Evolutionary conservation across 176 grass and related monocot genomes (phyloP).

Genomic region (Paspalum vaginatum): DNA sequence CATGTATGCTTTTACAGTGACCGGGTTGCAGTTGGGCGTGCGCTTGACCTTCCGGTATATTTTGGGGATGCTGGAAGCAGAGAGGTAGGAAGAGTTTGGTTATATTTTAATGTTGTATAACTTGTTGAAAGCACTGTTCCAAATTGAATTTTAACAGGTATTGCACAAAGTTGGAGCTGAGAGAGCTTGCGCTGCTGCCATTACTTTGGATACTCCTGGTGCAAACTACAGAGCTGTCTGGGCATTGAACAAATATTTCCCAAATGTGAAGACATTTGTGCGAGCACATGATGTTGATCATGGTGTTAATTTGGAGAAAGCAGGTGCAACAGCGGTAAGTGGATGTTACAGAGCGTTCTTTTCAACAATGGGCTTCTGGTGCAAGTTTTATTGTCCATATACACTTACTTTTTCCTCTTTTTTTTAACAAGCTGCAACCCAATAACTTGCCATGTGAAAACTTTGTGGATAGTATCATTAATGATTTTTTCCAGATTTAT

Average conservation of each 20-base stretch:
- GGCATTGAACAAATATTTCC: slow-evolving; percentile 97
- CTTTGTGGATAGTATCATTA: neutral
- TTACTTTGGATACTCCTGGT: slow-evolving; percentile 98
- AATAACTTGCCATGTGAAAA: slow-evolving; percentile 27
- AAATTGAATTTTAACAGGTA: slow-evolving; percentile 57
- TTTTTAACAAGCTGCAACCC: slow-evolving; percentile 10
- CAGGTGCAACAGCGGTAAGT: slow-evolving; percentile 92
- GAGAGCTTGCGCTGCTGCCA: slow-evolving; percentile 94
- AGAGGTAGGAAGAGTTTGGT: slow-evolving; percentile 58
- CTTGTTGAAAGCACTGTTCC: slow-evolving; percentile 26
- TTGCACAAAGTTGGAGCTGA: slow-evolving; percentile 99
- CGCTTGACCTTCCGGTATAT: slow-evolving; percentile 94
- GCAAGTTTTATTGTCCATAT: slow-evolving; percentile 11
- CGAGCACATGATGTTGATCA: slow-evolving; percentile 97
- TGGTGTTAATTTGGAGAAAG: slow-evolving; percentile 99
- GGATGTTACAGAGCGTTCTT: slow-evolving; percentile 25
- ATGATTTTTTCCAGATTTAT: neutral
- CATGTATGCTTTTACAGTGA: slow-evolving; percentile 63
- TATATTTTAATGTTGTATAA: neutral
- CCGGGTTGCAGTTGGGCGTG: slow-evolving; percentile 88
- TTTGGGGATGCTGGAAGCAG: slow-evolving; percentile 98
- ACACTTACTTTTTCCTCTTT: neutral
- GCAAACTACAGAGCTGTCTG: slow-evolving; percentile 99
- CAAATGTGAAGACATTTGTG: slow-evolving; percentile 97
- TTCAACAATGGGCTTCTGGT: neutral